Evolutionary conservation across 2,329 filamentous ascomycete species (phyloP).

Genomic region (Nigrograna mackinnonii): DNA sequence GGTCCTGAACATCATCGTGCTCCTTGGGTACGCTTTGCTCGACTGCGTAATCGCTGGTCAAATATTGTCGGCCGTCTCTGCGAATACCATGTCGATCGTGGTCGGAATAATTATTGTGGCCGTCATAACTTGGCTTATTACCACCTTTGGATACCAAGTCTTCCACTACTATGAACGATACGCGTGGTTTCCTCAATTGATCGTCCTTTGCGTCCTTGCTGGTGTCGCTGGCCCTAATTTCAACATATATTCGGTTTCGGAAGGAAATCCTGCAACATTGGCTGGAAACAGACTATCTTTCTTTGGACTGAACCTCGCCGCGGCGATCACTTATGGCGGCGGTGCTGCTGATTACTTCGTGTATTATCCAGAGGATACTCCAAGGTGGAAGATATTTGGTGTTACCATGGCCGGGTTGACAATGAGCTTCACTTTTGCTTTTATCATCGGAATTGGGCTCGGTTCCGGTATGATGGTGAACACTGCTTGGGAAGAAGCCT

Average conservation of each 20-base stretch:
- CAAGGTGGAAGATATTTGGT: slow-evolving; percentile 57
- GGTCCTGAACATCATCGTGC: slow-evolving; percentile 64
- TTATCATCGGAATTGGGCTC: slow-evolving; percentile 63
- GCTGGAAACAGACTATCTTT: slow-evolving; percentile 66
- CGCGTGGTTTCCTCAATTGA: slow-evolving; percentile 66
- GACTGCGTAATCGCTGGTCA: slow-evolving; percentile 70
- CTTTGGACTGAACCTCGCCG: slow-evolving; percentile 69
- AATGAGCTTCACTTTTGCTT: slow-evolving; percentile 62
- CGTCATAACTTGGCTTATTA: slow-evolving; percentile 65
- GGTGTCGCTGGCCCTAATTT: slow-evolving; percentile 65
- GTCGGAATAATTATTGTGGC: slow-evolving; percentile 70
- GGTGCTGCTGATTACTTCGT: slow-evolving; percentile 70
- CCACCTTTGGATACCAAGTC: slow-evolving; percentile 68
- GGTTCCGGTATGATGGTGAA: slow-evolving; percentile 58
- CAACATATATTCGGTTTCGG: slow-evolving; percentile 56
- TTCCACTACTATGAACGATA: slow-evolving; percentile 73
- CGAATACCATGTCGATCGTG: slow-evolving; percentile 62
- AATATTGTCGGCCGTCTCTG: slow-evolving; percentile 67
- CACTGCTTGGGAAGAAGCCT: slow-evolving; percentile 58
- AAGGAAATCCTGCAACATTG: slow-evolving; percentile 56
- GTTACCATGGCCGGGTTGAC: slow-evolving; percentile 62
- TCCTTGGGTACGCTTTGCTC: slow-evolving; percentile 66
- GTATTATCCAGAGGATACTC: slow-evolving; percentile 62
- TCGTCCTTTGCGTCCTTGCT: slow-evolving; percentile 64
- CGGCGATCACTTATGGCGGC: slow-evolving; percentile 66